Base-by-base conservation (phyloP, 768 basidiomycete species). In the Glaciozyma antarctica region DNA sequence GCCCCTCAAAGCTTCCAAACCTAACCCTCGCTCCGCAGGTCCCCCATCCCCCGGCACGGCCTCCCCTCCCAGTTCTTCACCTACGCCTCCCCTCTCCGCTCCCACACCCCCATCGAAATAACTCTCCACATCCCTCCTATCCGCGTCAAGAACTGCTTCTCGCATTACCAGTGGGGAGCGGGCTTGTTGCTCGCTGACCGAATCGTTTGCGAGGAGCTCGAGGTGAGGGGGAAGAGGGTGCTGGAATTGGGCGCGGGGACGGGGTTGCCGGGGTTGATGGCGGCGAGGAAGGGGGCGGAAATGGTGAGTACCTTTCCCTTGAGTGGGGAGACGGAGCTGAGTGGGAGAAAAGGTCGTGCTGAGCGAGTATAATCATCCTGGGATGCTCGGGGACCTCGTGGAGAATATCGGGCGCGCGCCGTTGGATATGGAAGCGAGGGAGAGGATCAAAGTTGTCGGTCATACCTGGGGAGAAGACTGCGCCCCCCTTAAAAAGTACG, bases 171-270 rank as follows among this genome's bases (percentile, higher is more conserved):
- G 7, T 68, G 67, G 63, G 43, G 54, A 30, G 58, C 61, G 5
- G 41, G 43, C 0, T 32, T 68, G n/a, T 16, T 59, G 1, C 60
- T 68, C 7, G 63, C 63, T 8, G 64, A 68, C 22, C 30, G 19
- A 38, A 51, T 68, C 54, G 57, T 51, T 0, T 32, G 26, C 2
- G 57, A 44, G 9, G 58, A 65, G 41, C 34, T 65, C 24, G 52
- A 51, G 12, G 67, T 68, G 1, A 6, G 26, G 30, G 61, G 63
- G n/a, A 55, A 52, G 61, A 30, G 28, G 17, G 64, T 68, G n/a
- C 24, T 68, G 24, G 67, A 68, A 45, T 15, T 65, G 7, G 67
- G 67, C 0, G 53, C 26, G 1, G 67, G 67, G 16, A 48, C 57
- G 21, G 67, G 58, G 0, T 24, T 68, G 57, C 57, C 67, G 1